These are phyloP conservation scores for Xylaria flabelliformis DNA, from an alignment of 495 filamentous ascomycete species.

Conservation along the genomic window DNA sequence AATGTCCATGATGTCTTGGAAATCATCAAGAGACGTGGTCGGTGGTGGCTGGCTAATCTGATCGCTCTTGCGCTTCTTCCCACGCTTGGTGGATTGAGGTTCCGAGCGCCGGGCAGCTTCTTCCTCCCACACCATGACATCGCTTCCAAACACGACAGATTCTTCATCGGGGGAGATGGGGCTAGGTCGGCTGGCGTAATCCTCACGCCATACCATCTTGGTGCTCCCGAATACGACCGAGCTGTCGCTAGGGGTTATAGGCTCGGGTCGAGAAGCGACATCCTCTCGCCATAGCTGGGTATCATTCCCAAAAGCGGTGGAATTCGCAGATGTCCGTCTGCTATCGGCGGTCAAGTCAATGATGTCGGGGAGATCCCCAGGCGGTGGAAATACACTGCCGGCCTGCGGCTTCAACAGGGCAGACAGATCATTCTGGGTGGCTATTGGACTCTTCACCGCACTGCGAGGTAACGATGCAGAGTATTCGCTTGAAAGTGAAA, in stretches of 20 bases:
- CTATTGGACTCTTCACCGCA: slow-evolving; percentile 36
- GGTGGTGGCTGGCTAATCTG: slow-evolving; percentile 58
- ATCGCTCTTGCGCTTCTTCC: slow-evolving; percentile 77
- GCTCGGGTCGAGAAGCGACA: slow-evolving; percentile 46
- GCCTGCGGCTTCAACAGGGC: background rate
- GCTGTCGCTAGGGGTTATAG: slow-evolving; percentile 55
- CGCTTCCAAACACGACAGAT: slow-evolving; percentile 59
- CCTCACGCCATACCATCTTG: slow-evolving; percentile 40
- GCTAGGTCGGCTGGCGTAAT: slow-evolving; percentile 35
- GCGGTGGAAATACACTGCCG: slow-evolving; percentile 26
- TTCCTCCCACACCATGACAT: slow-evolving; percentile 66
- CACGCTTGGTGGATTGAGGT: slow-evolving; percentile 52
- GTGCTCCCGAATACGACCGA: slow-evolving; percentile 38
- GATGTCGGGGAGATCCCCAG: slow-evolving; percentile 56
- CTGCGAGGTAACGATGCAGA: slow-evolving; percentile 37
- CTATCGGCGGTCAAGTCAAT: slow-evolving; percentile 76
- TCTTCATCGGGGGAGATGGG: slow-evolving; percentile 37
- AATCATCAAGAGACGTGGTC: slow-evolving; percentile 39
- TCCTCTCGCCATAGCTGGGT: slow-evolving; percentile 67
- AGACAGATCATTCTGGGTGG: slow-evolving; percentile 22
- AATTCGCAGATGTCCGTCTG: slow-evolving; percentile 44
- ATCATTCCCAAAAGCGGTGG: slow-evolving; percentile 59
- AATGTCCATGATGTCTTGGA: slow-evolving; percentile 50
- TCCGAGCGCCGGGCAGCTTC: slow-evolving; percentile 51
- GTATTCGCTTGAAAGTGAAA: slow-evolving; percentile 45